Conservation (phyloP, 495 filamentous ascomycete species). For the Diplogelasinospora grovesii region DNA sequence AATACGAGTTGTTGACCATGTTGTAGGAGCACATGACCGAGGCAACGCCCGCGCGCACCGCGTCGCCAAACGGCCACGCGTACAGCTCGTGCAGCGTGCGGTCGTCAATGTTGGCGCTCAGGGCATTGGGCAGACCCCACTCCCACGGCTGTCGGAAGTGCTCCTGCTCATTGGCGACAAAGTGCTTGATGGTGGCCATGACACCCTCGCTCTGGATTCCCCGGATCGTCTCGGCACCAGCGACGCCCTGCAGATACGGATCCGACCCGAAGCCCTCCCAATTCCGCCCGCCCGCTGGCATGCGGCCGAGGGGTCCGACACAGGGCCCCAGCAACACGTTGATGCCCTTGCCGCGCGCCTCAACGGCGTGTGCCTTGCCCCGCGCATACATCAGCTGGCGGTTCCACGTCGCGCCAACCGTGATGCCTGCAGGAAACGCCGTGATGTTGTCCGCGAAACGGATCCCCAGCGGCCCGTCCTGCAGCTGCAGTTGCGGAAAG, state of each 20-base stretch:
- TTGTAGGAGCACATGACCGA: slow-evolving; percentile 88
- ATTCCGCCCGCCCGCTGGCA: slow-evolving; percentile 64
- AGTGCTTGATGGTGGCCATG: slow-evolving; percentile 69
- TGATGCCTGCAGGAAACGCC: slow-evolving; percentile 62
- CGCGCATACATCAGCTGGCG: slow-evolving; percentile 60
- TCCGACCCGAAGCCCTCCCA: slow-evolving; percentile 78
- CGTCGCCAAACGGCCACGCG: slow-evolving; percentile 84
- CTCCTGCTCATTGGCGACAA: slow-evolving; percentile 71
- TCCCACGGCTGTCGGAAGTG: slow-evolving; percentile 69
- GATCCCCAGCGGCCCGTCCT: slow-evolving; percentile 74
- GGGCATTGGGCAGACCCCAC: slow-evolving; percentile 69
- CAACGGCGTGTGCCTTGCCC: slow-evolving; percentile 60
- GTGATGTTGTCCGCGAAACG: slow-evolving; percentile 58
- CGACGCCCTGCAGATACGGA: slow-evolving; percentile 64
- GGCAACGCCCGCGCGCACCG: slow-evolving; percentile 77
- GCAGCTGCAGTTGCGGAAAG: slow-evolving; percentile 81
- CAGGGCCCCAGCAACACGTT: slow-evolving; percentile 65
- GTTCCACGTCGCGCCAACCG: slow-evolving; percentile 57
- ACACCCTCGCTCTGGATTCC: slow-evolving; percentile 69
- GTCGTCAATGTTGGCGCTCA: slow-evolving; percentile 79
- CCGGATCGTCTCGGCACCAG: slow-evolving; percentile 56
- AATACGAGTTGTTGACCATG: slow-evolving; percentile 83
- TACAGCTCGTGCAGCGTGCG: slow-evolving; percentile 79
- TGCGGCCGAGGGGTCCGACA: slow-evolving; percentile 63
- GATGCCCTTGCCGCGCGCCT: slow-evolving; percentile 63